Base-by-base conservation (phyloP, 2,329 filamentous ascomycete species). In the Chaetomiaceae sp. region DNA sequence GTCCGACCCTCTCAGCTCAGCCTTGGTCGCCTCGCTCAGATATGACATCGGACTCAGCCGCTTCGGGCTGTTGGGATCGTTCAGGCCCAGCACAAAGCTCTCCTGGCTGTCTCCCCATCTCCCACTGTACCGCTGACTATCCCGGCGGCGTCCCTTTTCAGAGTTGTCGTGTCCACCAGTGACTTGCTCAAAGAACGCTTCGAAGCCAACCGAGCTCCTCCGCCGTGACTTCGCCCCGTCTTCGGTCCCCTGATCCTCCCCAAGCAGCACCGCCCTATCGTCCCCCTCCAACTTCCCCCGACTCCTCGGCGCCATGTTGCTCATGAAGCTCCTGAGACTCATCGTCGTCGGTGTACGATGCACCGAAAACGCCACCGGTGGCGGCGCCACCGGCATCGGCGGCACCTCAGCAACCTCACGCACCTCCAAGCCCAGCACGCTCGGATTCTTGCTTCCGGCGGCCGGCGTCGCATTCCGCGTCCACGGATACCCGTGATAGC, bases 401-500 rank as follows among this genome's bases (percentile, higher is more conserved):
- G 34, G 44, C 27, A 14, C n/a, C n/a, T n/a, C 22, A 19, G 29
- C 24, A 38, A 10, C 20, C 26, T 33, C 41, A 2, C 37, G 26
- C n/a, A 27, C 45, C 10, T 54, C 37, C 19, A 54, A 15, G 6
- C 53, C 55, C 5, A 42, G 44, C 20, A 50, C 38, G 36, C 56
- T 59, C 4, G 47, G 39, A 29, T 54, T 55, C 38, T 57, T 55
- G 37, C 55, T 61, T n/a, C 55, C 40, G 19, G 11, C 22, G 29
- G 15, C 26, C 4, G 53, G 47, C 26, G 55, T 56, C 38, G 18
- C 38, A 2, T 56, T 47, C 37, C 51, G 40, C 38, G 55, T 58
- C 62, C 61, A 62, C 6, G 60, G 61, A 38, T 64, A 61, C 12
- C 60, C 61, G 35, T 62, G 58, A 37, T 62, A 63, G 42, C 59